Conservation (phyloP, 2,329 filamentous ascomycete species). For the Aspergillus sojae region DNA sequence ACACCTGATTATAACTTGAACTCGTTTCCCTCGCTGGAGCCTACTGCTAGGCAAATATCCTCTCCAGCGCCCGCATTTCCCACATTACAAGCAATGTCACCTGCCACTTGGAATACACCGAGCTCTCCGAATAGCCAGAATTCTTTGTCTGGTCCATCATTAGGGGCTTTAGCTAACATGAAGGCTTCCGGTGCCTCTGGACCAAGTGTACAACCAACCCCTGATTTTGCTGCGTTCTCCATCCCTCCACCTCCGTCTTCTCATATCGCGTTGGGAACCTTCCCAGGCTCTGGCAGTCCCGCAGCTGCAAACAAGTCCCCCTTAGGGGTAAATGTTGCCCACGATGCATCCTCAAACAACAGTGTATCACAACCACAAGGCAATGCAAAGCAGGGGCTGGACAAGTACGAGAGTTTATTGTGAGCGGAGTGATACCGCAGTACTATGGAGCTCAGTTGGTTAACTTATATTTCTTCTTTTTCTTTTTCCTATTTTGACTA, state of each 20-base stretch:
- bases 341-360: conserved; percentile 28
- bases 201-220: conserved; percentile 21
- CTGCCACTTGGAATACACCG: conserved; percentile 24
- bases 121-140: conserved; percentile 19
- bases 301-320: conserved; percentile 23
- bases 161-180: conserved; percentile 32
- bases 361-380: conserved; percentile 25
- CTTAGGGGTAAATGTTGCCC: conserved; percentile 18
- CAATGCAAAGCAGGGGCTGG: conserved; percentile 48
- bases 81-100: conserved; percentile 34
- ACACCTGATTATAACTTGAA: conserved; percentile 55
- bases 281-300: conserved; percentile 20
- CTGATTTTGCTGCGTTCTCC: conserved; percentile 41
- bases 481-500: not conserved
- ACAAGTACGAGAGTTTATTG: conserved; percentile 60
- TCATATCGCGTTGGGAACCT: conserved; percentile 19
- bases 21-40: conserved; percentile 51
- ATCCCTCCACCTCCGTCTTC: conserved; percentile 46
- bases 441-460: conserved; percentile 4
- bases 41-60: conserved; percentile 37
- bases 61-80: conserved; percentile 30
- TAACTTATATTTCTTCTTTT: conserved; percentile 4
- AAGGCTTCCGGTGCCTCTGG: conserved; percentile 20
- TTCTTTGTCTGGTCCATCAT: conserved; percentile 19
- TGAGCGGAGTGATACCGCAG: conserved; percentile 29